These are phyloP conservation scores for Fusarium papillatum DNA, from an alignment of 2,329 filamentous ascomycete species.

Conservation along the genomic window DNA sequence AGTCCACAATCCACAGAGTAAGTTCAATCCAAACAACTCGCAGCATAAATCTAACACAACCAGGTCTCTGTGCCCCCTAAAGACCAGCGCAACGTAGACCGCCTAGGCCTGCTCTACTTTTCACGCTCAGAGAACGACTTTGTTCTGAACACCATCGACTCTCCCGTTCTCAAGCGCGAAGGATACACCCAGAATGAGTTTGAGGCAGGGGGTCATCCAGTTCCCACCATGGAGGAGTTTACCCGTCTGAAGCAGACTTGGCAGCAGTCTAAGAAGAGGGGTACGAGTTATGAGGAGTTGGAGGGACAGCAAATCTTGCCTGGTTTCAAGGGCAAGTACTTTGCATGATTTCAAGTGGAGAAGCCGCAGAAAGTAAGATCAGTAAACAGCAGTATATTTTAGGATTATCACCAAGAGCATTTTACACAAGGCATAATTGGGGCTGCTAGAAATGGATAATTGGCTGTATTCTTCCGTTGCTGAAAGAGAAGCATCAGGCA, in stretches of 20 bases:
- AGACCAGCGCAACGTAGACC: slow-evolving; percentile 59
- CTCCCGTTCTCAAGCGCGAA: slow-evolving; percentile 50
- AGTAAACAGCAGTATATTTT: background rate
- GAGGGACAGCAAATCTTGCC: slow-evolving; percentile 52
- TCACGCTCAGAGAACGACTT: slow-evolving; percentile 58
- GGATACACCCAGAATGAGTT: slow-evolving; percentile 54
- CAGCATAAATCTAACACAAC: background rate
- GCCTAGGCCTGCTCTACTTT: slow-evolving; percentile 65
- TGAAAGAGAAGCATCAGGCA: background rate
- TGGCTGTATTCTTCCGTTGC: background rate
- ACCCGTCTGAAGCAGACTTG: slow-evolving; percentile 53
- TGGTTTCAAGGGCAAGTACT: slow-evolving; percentile 48
- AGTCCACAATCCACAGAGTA: slow-evolving; percentile 57
- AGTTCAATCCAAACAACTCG: background rate
- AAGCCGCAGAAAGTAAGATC: background rate
- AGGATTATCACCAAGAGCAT: background rate
- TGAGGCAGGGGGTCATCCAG: slow-evolving; percentile 46
- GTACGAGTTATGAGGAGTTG: slow-evolving; percentile 36
- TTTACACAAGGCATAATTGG: background rate
- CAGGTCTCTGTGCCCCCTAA: slow-evolving; percentile 54
- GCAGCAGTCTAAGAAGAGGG: slow-evolving; percentile 49
- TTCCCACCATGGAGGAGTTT: slow-evolving; percentile 55
- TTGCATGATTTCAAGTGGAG: background rate
- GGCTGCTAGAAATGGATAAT: background rate
- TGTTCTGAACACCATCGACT: slow-evolving; percentile 52